These are phyloP conservation scores for Pyrrhoderma noxium DNA, from an alignment of 1,284 basidiomycete genomes.

Conservation along the genomic window DNA sequence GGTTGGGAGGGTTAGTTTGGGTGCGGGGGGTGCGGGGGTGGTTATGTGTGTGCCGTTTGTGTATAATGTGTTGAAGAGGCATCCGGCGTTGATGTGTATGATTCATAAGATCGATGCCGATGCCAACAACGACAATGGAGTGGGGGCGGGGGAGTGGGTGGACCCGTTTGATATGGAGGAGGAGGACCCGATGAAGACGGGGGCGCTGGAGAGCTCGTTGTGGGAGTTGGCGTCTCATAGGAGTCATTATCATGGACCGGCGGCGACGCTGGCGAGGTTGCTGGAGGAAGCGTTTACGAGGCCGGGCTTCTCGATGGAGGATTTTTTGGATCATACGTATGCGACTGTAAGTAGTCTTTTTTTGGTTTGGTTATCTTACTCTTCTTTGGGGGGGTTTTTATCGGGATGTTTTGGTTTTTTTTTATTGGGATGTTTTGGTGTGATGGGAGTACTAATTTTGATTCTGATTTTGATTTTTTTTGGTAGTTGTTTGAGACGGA, in stretches of 20 bases:
- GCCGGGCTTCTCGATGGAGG: slow-evolving; percentile 84
- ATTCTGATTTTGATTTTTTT: slow-evolving; percentile 5
- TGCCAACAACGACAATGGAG: background rate
- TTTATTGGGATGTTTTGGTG: too few species aligned
- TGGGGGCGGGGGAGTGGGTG: too few species aligned
- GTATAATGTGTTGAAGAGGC: slow-evolving; percentile 91
- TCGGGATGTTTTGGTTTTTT: too few species aligned
- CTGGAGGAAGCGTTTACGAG: slow-evolving; percentile 93
- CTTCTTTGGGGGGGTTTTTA: too few species aligned
- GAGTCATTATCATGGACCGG: slow-evolving; percentile 79
- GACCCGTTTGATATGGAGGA: slow-evolving; percentile 74
- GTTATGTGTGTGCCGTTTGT: slow-evolving; percentile 89
- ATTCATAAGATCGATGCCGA: slow-evolving; percentile 63
- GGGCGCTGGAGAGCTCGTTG: slow-evolving; percentile 79
- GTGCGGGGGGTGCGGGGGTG: slow-evolving; percentile 84
- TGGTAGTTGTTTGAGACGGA: slow-evolving; percentile 84
- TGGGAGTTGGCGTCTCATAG: slow-evolving; percentile 88
- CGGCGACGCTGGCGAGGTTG: slow-evolving; percentile 80
- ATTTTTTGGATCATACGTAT: slow-evolving; percentile 96
- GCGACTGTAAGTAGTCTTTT: slow-evolving; percentile 64
- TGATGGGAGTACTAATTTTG: too few species aligned
- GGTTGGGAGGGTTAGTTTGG: slow-evolving; percentile 76
- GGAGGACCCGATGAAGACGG: slow-evolving; percentile 67
- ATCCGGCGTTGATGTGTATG: slow-evolving; percentile 89
- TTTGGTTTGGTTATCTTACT: background rate